Conservation (phyloP, 2,329 filamentous ascomycete species). For the Trichoderma gracile region DNA sequence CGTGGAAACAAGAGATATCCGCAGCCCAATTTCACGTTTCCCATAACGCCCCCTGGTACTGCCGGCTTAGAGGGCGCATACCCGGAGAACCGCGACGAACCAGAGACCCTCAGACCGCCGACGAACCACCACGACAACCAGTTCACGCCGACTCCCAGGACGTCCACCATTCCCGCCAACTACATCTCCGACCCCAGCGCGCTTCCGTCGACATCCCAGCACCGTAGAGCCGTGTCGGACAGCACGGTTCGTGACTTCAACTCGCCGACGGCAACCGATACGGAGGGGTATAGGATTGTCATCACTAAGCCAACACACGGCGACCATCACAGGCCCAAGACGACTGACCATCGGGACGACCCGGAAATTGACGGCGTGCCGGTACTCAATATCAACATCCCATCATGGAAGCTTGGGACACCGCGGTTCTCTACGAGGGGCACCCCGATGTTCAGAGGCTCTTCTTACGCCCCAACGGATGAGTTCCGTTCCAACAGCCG, state of each 20-base stretch:
- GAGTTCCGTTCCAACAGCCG: constrained; percentile 63
- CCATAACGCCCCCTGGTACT: constrained; percentile 60
- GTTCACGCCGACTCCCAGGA: constrained; percentile 44
- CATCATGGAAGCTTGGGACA: constrained; percentile 79
- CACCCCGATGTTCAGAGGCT: constrained; percentile 75
- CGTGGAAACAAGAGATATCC: constrained; percentile 62
- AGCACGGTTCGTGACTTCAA: constrained; percentile 70
- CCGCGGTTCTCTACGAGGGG: constrained; percentile 77
- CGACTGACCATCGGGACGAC: constrained; percentile 63
- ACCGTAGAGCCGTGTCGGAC: constrained; percentile 70
- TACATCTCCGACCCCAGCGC: constrained; percentile 37
- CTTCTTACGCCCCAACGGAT: constrained; percentile 76
- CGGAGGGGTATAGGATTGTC: constrained; percentile 74
- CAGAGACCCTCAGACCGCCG: constrained; percentile 28
- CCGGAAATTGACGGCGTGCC: constrained; percentile 49
- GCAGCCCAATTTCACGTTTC: constrained; percentile 61
- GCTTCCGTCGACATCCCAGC: constrained; percentile 39
- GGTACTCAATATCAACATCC: constrained; percentile 73
- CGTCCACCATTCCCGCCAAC: constrained; percentile 34
- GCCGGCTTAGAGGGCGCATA: constrained; percentile 54
- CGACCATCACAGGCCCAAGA: constrained; percentile 60
- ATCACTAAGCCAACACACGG: constrained; percentile 67
- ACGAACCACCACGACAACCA: constrained; percentile 37
- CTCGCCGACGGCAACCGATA: constrained; percentile 55
- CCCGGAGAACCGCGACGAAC: constrained; percentile 34